A percentile compares a stretch with the other conserved stretches of the same genome.
Conservation (phyloP, 345 rosid genomes). For the Lepidium sativum region DNA sequence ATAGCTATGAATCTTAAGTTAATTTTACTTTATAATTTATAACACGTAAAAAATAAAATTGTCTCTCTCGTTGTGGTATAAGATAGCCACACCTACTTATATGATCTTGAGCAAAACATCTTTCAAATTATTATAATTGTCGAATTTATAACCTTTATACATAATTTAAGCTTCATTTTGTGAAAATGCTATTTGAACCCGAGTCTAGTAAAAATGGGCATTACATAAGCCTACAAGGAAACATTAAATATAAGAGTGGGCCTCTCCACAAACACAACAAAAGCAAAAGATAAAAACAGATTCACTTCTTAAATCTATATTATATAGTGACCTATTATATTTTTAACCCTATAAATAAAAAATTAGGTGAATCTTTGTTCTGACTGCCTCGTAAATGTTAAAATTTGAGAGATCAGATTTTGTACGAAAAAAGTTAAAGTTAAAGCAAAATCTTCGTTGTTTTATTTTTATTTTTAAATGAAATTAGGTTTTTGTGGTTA, state of each 20-base stretch:
- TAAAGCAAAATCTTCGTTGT: constrained; percentile 13
- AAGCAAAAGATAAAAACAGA: constrained; percentile 12
- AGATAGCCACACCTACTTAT: no score
- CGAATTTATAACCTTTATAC: background rate
- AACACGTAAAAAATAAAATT: no score
- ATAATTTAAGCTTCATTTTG: background rate
- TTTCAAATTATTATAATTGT: background rate
- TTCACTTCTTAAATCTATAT: background rate
- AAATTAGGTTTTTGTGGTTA: constrained; percentile 6
- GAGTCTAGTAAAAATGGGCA: constrained; percentile 19
- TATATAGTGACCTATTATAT: no score
- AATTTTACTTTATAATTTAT: no score
- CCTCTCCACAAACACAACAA: constrained; percentile 13
- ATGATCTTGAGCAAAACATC: background rate
- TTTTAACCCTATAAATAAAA: background rate
- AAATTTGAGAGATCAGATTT: constrained; percentile 16
- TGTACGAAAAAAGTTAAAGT: constrained; percentile 20
- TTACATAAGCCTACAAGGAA: constrained; percentile 25
- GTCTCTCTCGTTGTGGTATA: no score
- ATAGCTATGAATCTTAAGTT: no score
- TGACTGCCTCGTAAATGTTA: constrained; percentile 21
- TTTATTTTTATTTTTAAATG: background rate
- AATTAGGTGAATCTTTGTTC: constrained; percentile 12
- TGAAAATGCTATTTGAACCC: constrained; percentile 26
- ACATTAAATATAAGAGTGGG: constrained; percentile 20